Evolutionary conservation across 2,329 filamentous ascomycete species (phyloP), one percentile per base, ranked within the genome.

Genomic region (Cryphonectria parasitica): DNA sequence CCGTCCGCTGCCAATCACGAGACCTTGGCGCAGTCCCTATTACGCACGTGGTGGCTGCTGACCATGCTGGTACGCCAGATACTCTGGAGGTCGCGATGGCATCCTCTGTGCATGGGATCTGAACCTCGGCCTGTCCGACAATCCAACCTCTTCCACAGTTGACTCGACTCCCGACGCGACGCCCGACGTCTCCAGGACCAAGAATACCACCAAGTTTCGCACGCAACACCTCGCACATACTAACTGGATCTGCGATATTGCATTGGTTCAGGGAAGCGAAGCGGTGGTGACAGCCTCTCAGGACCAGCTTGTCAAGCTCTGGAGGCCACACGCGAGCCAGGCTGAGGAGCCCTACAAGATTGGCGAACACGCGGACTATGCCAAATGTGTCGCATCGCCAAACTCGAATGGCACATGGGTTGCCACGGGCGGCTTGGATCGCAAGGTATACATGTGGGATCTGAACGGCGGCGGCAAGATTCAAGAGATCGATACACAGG

Each of bases 71-170:
- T 34, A 8, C 58, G 43, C 11, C 73, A 98, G 95, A 77, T 99
- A 98, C 83, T 98, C 96, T 62, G 96, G 94, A 75, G 96, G 96
- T 72, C 91, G 96, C 78, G 96, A 99, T 82, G 96, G 96, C 76
- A 92, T 96, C 66, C 91, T 99, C 75, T 99, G 96, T 83, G 94
- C 95, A 72, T 99, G 96, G 96, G 91, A 98, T 80, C 84, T 98
- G 67, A 89, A 93, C 77, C 88, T 93, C 77, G 87, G 94, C 78
- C 84, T 92, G 73, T 83, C 83, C 64, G 75, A 66, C 43, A 54
- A 25, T 19, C 49, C 64, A 8, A 8, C 41, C 31, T 72, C 70
- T 72, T 71, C 74, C 69, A 74, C 72, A 69, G 74, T 74, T 71
- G 74, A 77, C 66, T 70, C 68, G 70, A 76, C 75, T 67, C 66